Conservation (phyloP, 208 protist genomes). For the Leishmania guyanensis region DNA sequence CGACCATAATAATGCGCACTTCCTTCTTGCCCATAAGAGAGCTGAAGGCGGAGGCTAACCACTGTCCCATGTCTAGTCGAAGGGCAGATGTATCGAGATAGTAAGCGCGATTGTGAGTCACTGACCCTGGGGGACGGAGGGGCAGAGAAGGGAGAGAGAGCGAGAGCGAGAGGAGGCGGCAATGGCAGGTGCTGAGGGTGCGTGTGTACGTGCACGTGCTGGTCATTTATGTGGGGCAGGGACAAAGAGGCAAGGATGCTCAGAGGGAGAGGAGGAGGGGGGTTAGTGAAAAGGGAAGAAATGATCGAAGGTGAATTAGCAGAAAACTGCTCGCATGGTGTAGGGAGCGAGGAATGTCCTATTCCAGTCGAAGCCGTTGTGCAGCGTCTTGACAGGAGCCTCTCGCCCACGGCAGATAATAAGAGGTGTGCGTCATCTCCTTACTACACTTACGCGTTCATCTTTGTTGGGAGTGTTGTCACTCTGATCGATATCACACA, state of each 20-base stretch:
- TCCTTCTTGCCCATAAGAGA: slow-evolving; percentile 96
- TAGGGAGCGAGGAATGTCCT: not conserved
- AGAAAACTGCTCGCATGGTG: not conserved
- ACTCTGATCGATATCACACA: not conserved
- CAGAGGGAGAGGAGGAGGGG: not conserved
- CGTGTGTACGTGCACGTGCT: not conserved
- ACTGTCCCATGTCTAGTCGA: slow-evolving; percentile 30
- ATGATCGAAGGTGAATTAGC: too few species aligned
- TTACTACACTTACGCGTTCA: not conserved
- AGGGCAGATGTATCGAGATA: too few species aligned
- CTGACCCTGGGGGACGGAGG: not conserved
- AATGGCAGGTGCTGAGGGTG: not conserved
- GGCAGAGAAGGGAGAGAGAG: not conserved
- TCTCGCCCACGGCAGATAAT: not conserved
- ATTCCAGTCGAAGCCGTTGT: not conserved
- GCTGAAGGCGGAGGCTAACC: slow-evolving; percentile 47
- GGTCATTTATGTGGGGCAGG: not conserved
- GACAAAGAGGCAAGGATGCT: not conserved
- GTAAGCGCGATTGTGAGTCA: not conserved
- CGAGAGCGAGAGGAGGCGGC: not conserved
- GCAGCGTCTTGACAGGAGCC: too few species aligned
- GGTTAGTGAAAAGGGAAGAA: not conserved
- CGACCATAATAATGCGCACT: slow-evolving; percentile 97
- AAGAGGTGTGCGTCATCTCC: not conserved
- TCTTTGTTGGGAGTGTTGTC: not conserved